A percentile compares a stretch with the other conserved stretches of the same genome.
phyloP scores from a whole-genome alignment of 148 eudicot genomes.

The Bassia scoparia region DNA sequence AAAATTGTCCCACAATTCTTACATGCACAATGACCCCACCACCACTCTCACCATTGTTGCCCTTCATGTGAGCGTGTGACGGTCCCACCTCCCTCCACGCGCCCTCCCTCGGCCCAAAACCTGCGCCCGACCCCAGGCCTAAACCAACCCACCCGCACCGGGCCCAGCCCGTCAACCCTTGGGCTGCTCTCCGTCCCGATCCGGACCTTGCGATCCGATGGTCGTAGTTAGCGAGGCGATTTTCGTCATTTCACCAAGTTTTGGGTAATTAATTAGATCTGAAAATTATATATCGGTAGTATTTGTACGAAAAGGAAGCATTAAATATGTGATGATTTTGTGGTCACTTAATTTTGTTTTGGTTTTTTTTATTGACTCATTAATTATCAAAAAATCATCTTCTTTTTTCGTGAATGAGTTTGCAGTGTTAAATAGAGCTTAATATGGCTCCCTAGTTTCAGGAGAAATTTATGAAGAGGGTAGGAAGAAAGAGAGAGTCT shows the following conservation, averaged over 20 bases:
- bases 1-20: constrained; percentile 61
- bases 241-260: constrained; percentile 23
- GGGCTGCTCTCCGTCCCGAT: constrained; percentile 36
- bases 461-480: constrained; percentile 14
- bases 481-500: not conserved
- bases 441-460: constrained; percentile 12
- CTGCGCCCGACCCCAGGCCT: not conserved
- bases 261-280: constrained; percentile 13
- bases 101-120: not conserved
- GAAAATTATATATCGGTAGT: not conserved
- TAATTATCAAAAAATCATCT: constrained; percentile 1
- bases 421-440: not conserved
- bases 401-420: not conserved
- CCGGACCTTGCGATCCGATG: constrained; percentile 36
- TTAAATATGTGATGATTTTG: constrained; percentile 4
- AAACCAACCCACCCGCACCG: constrained; percentile 40
- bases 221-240: constrained; percentile 24
- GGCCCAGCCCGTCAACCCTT: no score
- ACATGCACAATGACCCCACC: constrained; percentile 81
- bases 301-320: no score
- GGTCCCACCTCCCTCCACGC: constrained; percentile 36
- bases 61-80: constrained; percentile 75
- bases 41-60: constrained; percentile 79
- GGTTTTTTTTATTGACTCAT: constrained; percentile 32
- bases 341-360: constrained; percentile 29